phyloP scores from a whole-genome alignment of 305 asterid genomes.

The Caryopteris hybrid region DNA sequence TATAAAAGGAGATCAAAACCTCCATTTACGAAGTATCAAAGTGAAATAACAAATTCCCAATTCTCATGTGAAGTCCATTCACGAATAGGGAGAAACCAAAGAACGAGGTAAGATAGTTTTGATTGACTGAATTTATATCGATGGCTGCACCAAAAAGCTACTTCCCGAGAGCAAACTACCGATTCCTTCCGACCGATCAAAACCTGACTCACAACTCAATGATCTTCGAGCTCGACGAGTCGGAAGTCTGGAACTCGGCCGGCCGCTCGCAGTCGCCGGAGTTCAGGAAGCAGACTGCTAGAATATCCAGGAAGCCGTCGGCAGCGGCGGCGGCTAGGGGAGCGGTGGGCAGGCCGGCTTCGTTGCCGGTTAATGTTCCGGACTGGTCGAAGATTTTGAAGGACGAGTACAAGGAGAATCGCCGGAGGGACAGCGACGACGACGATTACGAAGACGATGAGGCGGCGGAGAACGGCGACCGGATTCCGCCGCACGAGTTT shows the following conservation, averaged over 20 bases:
- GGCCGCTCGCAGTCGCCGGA: constrained; percentile 33
- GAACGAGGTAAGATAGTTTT: background rate
- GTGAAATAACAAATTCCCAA: background rate
- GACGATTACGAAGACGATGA: constrained; percentile 26
- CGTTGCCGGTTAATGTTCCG: constrained; percentile 50
- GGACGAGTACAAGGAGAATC: constrained; percentile 31
- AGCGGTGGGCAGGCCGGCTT: constrained; percentile 11
- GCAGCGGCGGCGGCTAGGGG: background rate
- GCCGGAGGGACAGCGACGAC: constrained; percentile 18
- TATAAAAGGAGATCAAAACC: constrained; percentile 25
- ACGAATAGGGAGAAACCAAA: background rate
- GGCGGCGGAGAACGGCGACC: constrained; percentile 18
- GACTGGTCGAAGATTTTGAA: constrained; percentile 57
- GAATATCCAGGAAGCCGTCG: constrained; percentile 13
- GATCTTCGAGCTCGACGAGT: constrained; percentile 42
- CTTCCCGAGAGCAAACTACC: constrained; percentile 21
- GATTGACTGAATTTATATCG: background rate
- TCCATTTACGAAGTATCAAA: constrained; percentile 1
- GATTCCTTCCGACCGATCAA: constrained; percentile 31
- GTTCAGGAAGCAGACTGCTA: constrained; percentile 13
- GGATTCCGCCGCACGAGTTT: constrained; percentile 63
- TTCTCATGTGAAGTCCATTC: background rate
- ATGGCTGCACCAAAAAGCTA: constrained; percentile 36
- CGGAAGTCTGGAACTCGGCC: constrained; percentile 33
- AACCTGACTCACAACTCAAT: constrained; percentile 5